These are phyloP conservation scores for barrel medic (Medicago truncatula) DNA, from an alignment of 306 rosid genomes.

Conservation along the genomic window MtrunA17r5.0-ANR NC_053047.1:36569501-36570000, in stretches of 20 bases:
- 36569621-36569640: conserved; percentile 3
- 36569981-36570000: conserved; percentile 82
- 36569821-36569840: not conserved
- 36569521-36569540: not conserved
- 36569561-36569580: too few species aligned
- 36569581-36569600: too few species aligned
- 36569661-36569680: conserved; percentile 12
- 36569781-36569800: conserved; percentile 4
- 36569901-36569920: not conserved
- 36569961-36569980: conserved; percentile 4
- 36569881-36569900: not conserved
- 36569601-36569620: not conserved
- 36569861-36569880: not conserved
- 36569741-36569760: not conserved
- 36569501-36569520: not conserved
- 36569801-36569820: not conserved
- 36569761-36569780: conserved; percentile 15
- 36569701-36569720: not conserved
- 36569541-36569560: not conserved
- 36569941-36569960: conserved; percentile 21
- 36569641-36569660: not conserved
- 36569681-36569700: conserved; percentile 12
- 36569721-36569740: not conserved
- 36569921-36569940: not conserved
- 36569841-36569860: not conserved